phyloP scores from a whole-genome alignment of 768 basidiomycete species.

The Pleurotus djamor region DNA sequence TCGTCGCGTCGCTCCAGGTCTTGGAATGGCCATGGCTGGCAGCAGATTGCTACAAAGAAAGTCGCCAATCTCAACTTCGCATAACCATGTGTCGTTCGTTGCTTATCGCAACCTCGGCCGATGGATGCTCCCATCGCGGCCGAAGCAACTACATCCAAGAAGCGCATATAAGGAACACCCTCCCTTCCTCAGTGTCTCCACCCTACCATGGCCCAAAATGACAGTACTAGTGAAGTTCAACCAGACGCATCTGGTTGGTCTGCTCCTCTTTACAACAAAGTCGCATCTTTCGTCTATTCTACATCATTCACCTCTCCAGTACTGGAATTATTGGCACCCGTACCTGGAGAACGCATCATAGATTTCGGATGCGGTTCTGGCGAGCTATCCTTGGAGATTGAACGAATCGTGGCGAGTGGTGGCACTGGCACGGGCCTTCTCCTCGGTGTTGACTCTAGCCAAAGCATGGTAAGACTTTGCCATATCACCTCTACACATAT shows the following conservation, averaged over 20 bases:
- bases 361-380: constrained; percentile 87
- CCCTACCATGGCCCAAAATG: background rate
- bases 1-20: too few relatives aligned
- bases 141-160: background rate
- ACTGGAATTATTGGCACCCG: constrained; percentile 56
- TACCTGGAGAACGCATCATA: constrained; percentile 66
- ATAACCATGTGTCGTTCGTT: too few relatives aligned
- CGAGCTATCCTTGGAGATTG: constrained; percentile 63
- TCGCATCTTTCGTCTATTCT: constrained; percentile 70
- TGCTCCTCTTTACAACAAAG: constrained; percentile 57
- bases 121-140: too few relatives aligned
- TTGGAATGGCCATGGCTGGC: too few relatives aligned
- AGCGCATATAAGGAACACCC: background rate
- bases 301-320: constrained; percentile 50
- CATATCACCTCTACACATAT: background rate
- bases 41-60: too few relatives aligned
- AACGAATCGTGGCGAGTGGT: constrained; percentile 43
- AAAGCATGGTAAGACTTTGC: constrained; percentile 63
- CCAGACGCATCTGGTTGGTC: constrained; percentile 49
- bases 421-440: constrained; percentile 50
- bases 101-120: too few relatives aligned
- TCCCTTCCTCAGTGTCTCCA: background rate
- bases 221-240: background rate
- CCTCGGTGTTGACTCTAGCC: constrained; percentile 68
- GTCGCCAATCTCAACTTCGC: too few relatives aligned